Evolutionary conservation across 371 early-diverging fungal species (phyloP).

Genomic region (Rhizopus delemar): DNA sequence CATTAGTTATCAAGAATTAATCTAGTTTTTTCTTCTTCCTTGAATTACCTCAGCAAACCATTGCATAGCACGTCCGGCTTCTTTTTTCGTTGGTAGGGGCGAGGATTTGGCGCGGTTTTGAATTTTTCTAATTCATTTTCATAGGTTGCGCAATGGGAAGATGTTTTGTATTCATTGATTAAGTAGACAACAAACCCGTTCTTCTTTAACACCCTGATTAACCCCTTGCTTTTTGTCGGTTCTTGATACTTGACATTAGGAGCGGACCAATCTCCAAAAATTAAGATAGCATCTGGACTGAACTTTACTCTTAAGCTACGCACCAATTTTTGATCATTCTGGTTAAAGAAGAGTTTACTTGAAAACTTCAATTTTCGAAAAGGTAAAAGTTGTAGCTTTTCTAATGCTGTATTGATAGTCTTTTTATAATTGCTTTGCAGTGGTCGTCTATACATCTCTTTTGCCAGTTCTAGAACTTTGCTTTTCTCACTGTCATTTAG

Average conservation of each 20-base stretch:
- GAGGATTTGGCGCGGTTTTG: constrained; percentile 4
- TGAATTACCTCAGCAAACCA: not conserved
- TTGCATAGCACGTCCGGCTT: not conserved
- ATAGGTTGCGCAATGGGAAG: not conserved
- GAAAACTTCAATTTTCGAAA: no score
- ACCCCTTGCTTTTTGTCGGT: constrained; percentile 2
- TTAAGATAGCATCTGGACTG: constrained; percentile 2
- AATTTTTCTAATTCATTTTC: not conserved
- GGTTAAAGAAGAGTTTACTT: no score
- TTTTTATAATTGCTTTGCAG: no score
- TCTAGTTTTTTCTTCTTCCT: no score
- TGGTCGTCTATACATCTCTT: no score
- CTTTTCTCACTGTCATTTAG: no score
- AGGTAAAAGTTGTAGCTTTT: no score
- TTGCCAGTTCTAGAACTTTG: no score
- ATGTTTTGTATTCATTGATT: constrained; percentile 10
- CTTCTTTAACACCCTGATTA: not conserved
- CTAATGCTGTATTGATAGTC: no score
- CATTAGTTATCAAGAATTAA: no score
- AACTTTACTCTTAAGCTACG: no score
- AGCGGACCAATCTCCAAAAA: constrained; percentile 9
- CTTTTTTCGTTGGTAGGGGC: not conserved
- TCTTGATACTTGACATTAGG: constrained; percentile 9
- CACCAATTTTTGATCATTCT: no score
- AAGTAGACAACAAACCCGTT: constrained; percentile 1